These are phyloP conservation scores for Trametes maxima DNA, from an alignment of 768 basidiomycete genomes.

Conservation along the genomic window DNA sequence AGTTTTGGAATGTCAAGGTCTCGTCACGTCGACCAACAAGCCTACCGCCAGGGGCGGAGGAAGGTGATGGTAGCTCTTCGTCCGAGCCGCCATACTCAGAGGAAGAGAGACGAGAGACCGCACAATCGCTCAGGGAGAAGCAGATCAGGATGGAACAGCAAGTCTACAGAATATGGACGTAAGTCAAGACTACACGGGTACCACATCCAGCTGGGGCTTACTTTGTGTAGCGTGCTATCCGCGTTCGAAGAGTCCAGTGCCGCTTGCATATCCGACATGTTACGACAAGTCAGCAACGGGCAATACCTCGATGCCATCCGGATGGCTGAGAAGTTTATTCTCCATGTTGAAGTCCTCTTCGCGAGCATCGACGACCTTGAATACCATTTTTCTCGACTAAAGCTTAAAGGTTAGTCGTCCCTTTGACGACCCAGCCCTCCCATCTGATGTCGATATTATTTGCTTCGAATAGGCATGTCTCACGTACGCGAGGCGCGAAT, in stretches of 20 bases:
- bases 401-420: slow-evolving; percentile 73
- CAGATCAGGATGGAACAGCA: slow-evolving; percentile 95
- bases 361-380: slow-evolving; percentile 97
- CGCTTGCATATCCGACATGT: slow-evolving; percentile 98
- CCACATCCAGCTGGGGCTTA: slow-evolving; percentile 6
- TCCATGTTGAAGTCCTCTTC: slow-evolving; percentile 97
- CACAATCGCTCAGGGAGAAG: slow-evolving; percentile 80
- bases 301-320: slow-evolving; percentile 96
- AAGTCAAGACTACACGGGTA: slow-evolving; percentile 38
- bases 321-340: slow-evolving; percentile 98
- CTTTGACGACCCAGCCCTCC: neutral
- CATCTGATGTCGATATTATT: neutral
- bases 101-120: slow-evolving; percentile 81
- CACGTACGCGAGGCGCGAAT: slow-evolving; percentile 98
- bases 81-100: slow-evolving; percentile 60
- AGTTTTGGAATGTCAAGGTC: slow-evolving; percentile 99
- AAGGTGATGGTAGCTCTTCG: slow-evolving; percentile 39
- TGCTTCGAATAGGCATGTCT: slow-evolving; percentile 73
- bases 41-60: slow-evolving; percentile 49
- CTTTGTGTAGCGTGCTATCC: slow-evolving; percentile 71
- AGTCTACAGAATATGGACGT: slow-evolving; percentile 99
- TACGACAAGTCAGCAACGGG: slow-evolving; percentile 94
- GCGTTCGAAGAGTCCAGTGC: slow-evolving; percentile 99
- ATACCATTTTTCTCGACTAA: slow-evolving; percentile 76
- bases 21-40: slow-evolving; percentile 73